phyloP scores from a whole-genome alignment of 2,329 filamentous ascomycete genomes.

The Ophiostoma perfectum region DNA sequence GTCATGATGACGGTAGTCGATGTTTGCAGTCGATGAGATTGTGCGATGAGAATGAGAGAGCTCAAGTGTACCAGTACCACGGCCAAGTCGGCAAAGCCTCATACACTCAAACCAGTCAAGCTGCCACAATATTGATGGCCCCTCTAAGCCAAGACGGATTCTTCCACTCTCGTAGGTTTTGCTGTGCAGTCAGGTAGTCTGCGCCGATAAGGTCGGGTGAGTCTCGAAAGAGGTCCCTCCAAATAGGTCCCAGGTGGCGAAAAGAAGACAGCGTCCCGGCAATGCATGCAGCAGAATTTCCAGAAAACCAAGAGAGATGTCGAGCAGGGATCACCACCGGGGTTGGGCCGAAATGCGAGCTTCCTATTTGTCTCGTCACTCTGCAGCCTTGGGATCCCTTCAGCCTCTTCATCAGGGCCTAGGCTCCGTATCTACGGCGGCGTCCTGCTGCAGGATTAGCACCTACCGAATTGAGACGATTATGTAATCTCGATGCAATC shows the following conservation, averaged over 20 bases:
- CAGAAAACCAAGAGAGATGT: not conserved
- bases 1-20: constrained; percentile 7
- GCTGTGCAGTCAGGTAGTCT: not conserved
- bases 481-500: constrained; percentile 5
- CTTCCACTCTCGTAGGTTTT: not conserved
- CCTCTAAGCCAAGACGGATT: constrained; percentile 9
- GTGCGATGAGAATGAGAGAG: not conserved
- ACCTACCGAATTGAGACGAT: constrained; percentile 8
- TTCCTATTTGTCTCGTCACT: not conserved
- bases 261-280: not conserved
- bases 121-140: not conserved
- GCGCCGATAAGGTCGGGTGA: constrained; percentile 5
- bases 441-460: constrained; percentile 2
- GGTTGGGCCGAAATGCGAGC: not conserved
- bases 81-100: not conserved
- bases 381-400: not conserved
- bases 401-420: constrained; percentile 1
- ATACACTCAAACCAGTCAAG: not conserved
- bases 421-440: not conserved
- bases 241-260: constrained; percentile 2
- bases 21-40: not conserved
- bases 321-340: not conserved
- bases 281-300: not conserved
- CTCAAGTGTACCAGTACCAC: no score
- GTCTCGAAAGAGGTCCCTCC: constrained; percentile 1